Evolutionary conservation across 2,329 filamentous ascomycete species (phyloP), one percentile per base, ranked within the genome.

Genomic region (Xylaria sp.): DNA sequence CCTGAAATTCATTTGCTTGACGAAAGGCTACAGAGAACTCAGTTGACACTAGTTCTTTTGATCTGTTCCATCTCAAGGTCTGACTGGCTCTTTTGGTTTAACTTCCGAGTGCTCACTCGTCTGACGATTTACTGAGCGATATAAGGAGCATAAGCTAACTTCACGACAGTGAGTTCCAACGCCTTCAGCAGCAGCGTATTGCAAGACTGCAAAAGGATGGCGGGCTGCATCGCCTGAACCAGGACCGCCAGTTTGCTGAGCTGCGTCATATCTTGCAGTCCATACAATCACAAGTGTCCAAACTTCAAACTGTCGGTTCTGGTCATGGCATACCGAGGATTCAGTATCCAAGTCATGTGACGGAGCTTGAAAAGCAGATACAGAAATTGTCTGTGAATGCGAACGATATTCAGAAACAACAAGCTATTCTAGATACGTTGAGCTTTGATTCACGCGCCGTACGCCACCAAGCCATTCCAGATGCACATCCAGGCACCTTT

Each of bases 401-500:
- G 46, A 67, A 67, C n/a, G 65, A 67, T 23, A 63, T 67, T n/a
- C 65, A 67, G 11, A 73, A 71, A 33, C 68, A 74, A 26, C 71
- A 74, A 33, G 67, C 63, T 5, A 69, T 73, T 44, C 36, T 74
- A 15, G 59, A 63, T 33, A 70, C 69, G 23, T 42, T 73, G 15
- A 68, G 57, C 54, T 72, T 64, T 23, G 38, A 63, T 7, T 59
- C 60, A 10, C 68, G 71, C 11, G 6, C 42, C 10, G 44, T 44
- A 20, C 68, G 71, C 23, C 68, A 70, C 17, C 56, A 70, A 9
- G 42, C 51, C n/a, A 72, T 73, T 28, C 26, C 67, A 11, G 65
- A 69, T 15, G 72, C 69, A 31, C 66, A 74, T 40, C 36, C 57
- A n/a, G 54, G 40, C 6, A 74, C 71, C 11, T 72, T 74, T 51